Conservation (phyloP, 1,284 basidiomycete genomes). For the Leucoagaricus sp. region DNA sequence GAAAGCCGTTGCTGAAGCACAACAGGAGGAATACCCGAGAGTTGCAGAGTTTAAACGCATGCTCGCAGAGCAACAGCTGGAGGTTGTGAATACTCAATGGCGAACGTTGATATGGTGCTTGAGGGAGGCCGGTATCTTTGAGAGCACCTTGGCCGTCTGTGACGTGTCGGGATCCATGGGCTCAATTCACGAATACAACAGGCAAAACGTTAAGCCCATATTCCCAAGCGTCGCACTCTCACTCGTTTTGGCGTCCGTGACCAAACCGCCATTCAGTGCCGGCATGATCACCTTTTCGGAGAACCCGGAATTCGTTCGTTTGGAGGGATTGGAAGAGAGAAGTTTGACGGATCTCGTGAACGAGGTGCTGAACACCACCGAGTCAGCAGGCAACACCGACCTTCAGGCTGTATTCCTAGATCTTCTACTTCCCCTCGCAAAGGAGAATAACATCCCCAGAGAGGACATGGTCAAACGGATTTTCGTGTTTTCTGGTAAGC, state of each 20-base stretch:
- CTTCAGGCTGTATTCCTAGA: constrained; percentile 59
- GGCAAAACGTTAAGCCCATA: constrained; percentile 44
- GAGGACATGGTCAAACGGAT: constrained; percentile 76
- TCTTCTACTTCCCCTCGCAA: constrained; percentile 59
- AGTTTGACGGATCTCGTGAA: constrained; percentile 27
- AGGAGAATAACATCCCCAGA: constrained; percentile 51
- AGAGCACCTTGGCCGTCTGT: constrained; percentile 68
- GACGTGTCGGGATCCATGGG: constrained; percentile 80
- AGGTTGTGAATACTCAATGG: constrained; percentile 68
- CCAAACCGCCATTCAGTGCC: constrained; percentile 62
- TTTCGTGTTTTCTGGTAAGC: constrained; percentile 79
- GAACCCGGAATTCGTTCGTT: constrained; percentile 46
- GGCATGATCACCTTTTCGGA: constrained; percentile 70
- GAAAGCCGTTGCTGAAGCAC: not conserved
- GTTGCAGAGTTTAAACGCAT: constrained; percentile 27
- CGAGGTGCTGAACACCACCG: constrained; percentile 35
- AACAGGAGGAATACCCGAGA: constrained; percentile 16
- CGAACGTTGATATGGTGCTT: constrained; percentile 54
- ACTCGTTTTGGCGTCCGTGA: constrained; percentile 61
- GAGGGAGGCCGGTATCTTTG: constrained; percentile 51
- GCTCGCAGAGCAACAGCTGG: constrained; percentile 33
- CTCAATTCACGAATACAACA: constrained; percentile 13
- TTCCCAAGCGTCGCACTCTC: constrained; percentile 63
- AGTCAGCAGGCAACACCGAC: constrained; percentile 64
- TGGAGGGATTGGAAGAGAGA: constrained; percentile 34